Evolutionary conservation across 352 stramenopile species (phyloP), one percentile per base, ranked within the genome.

Genomic region (Pythium guiyangense): DNA sequence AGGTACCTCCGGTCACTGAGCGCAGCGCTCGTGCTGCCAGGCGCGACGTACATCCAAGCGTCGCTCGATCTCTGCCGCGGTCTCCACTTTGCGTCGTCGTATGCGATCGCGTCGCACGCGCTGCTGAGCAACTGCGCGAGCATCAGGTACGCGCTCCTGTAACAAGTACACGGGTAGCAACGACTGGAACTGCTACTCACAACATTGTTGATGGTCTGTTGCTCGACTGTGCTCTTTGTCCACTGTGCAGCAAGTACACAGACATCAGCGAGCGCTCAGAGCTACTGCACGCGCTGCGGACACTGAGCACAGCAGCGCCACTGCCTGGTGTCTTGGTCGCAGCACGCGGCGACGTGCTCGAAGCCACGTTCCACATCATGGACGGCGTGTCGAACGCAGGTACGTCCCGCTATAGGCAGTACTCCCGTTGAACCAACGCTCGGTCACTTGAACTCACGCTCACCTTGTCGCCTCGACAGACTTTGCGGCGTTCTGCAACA

Each of bases 1-100:
- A 93, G 83, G 52, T 88, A 88, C 62, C 63, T 92, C 9, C 75
- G 74, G 49, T 82, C 77, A 15, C 57, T 94, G 3, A 74, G 68
- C 50, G 59, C 70, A 4, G 79, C 73, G 20, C 62, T 90, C 39
- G 70, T 81, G 26, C 57, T 94, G 5, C 77, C 78, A 18, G 64
- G 69, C 2, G 60, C 59, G 17, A 70, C 68, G 26, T 85, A 90
- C 42, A 37, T 90, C 18, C 63, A 64, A 15, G 57, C 74, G 26
- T 73, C 77, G 6, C 59, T 64, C 25, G 60, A 65, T 15, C 67
- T 94, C 34, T 83, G 59, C 3, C 57, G 77, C 52, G 79, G 79
- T 39, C 66, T 94, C 20, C 63, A 67, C 10, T 85, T 74, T 35
- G 15, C 62, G 6, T 66, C 72, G 25, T 79, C 79, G 8, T 84